Evolutionary conservation across 441 rosid genomes (phyloP), one percentile per base, ranked within the genome.

Genomic region (Populus hybrid): DNA sequence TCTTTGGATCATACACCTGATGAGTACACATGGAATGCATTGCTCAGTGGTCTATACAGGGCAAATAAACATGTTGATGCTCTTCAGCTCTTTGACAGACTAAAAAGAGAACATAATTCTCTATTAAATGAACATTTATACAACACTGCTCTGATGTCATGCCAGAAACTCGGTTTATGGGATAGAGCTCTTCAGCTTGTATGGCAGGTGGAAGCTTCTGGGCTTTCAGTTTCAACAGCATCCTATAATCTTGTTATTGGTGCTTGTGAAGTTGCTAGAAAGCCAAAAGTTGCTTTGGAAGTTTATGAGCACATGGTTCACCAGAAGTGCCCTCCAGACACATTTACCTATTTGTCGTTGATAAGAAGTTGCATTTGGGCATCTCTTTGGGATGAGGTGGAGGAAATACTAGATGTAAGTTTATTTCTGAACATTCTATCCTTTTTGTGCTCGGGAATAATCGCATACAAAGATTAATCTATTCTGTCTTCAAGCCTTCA

Each of bases 131-230:
- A 83, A 65, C 92, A 87, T 80, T 24, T 91, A 67, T 95, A 84
- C 70, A 87, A 85, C 67, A 87, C 88, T 40, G 97, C 88, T 78
- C 69, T 93, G 79, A 78, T 89, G 89, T 90, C 92, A 9, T 95
- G 98, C 84, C 89, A 87, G 82, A 93, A 91, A 88, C 89, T 92
- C 77, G 89, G 93, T 78, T 82, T 70, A 12, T 95, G 97, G 95
- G 94, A 90, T 66, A 91, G 79, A 84, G 92, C 98, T 78, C 67
- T 95, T 73, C 93, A 93, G 85, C 86, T 92, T 70, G 73, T 93
- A 66, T 89, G 97, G 94, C 86, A 93, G 50, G 81, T 89, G 86
- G 98, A 92, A 82, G 80, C 78, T 70, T 91, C 88, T 12, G 90
- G 88, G 26, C 77, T 87, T 70, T 26, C 84, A 1, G 83, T 91